Evolutionary conservation across 2,329 filamentous ascomycete genomes (phyloP).

Genomic region (Curvularia lunata): DNA sequence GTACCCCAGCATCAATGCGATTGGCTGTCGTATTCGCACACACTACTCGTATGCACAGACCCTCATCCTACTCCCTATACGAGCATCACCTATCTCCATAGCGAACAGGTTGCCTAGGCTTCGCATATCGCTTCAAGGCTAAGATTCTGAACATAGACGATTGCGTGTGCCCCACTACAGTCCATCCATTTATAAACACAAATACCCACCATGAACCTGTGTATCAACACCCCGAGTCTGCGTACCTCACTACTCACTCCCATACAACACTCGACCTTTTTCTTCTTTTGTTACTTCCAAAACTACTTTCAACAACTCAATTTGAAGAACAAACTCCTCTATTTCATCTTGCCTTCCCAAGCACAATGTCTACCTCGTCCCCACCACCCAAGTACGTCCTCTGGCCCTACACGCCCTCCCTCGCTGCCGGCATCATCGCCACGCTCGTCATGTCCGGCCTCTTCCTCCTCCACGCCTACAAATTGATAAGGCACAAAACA

Average conservation of each 20-base stretch:
- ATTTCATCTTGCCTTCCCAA: not conserved
- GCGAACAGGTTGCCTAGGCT: not conserved
- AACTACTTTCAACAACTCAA: too few relatives aligned
- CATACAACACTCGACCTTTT: too few relatives aligned
- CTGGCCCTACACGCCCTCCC: slow-evolving; percentile 54
- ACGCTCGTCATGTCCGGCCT: slow-evolving; percentile 55
- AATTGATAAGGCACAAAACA: slow-evolving; percentile 52
- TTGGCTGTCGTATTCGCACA: slow-evolving; percentile 9
- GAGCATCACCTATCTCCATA: not conserved
- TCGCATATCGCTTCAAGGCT: not conserved
- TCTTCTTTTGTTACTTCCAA: too few relatives aligned
- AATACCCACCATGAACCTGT: not conserved
- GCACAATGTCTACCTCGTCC: slow-evolving; percentile 12
- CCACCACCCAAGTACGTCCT: slow-evolving; percentile 31
- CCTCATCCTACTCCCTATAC: not conserved
- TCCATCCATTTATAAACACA: not conserved
- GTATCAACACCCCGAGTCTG: not conserved
- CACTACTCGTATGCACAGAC: slow-evolving; percentile 13
- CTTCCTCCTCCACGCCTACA: slow-evolving; percentile 53
- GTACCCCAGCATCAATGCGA: slow-evolving; percentile 8
- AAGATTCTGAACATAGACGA: not conserved
- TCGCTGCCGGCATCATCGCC: slow-evolving; percentile 57
- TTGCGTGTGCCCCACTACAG: not conserved
- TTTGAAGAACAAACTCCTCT: too few relatives aligned
- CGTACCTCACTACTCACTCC: not conserved